A percentile compares a stretch with the other conserved stretches of the same genome.
Conservation (phyloP, 371 early-diverging fungal genomes). For the Actinomortierella wolfii region DNA sequence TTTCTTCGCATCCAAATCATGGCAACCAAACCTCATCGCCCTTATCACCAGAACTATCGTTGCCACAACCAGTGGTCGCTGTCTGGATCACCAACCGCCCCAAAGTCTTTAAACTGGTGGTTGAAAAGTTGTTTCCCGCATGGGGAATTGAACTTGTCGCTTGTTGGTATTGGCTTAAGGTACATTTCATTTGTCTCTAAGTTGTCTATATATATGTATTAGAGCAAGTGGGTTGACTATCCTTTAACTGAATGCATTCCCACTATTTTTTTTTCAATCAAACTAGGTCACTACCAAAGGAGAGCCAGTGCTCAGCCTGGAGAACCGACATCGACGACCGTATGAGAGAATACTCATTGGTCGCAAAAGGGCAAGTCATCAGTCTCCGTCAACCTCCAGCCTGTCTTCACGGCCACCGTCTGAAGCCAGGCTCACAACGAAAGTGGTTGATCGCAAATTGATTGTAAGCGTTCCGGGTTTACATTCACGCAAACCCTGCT, state of each 20-base stretch:
- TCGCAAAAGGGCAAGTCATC: constrained; percentile 5
- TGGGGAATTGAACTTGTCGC: constrained; percentile 64
- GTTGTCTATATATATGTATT: neutral
- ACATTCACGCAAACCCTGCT: constrained; percentile 76
- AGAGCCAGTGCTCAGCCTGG: constrained; percentile 57
- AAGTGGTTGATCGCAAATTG: constrained; percentile 22
- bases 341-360: constrained; percentile 72
- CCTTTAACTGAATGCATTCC: neutral
- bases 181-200: constrained; percentile 11
- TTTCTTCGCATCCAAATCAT: constrained; percentile 2
- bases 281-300: constrained; percentile 52
- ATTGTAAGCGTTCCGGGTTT: constrained; percentile 63
- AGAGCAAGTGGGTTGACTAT: neutral
- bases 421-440: constrained; percentile 4
- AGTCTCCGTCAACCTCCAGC: neutral
- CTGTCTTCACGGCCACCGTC: neutral
- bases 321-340: constrained; percentile 66
- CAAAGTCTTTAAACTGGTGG: constrained; percentile 59
- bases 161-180: constrained; percentile 77
- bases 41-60: neutral
- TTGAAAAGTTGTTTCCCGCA: constrained; percentile 68
- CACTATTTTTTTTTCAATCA: neutral
- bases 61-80: constrained; percentile 49
- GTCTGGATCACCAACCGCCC: constrained; percentile 83
- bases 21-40: neutral